Evolutionary conservation across 2,329 filamentous ascomycete genomes (phyloP), one percentile per base, ranked within the genome.

Genomic region (Bipolaris victoriae): DNA sequence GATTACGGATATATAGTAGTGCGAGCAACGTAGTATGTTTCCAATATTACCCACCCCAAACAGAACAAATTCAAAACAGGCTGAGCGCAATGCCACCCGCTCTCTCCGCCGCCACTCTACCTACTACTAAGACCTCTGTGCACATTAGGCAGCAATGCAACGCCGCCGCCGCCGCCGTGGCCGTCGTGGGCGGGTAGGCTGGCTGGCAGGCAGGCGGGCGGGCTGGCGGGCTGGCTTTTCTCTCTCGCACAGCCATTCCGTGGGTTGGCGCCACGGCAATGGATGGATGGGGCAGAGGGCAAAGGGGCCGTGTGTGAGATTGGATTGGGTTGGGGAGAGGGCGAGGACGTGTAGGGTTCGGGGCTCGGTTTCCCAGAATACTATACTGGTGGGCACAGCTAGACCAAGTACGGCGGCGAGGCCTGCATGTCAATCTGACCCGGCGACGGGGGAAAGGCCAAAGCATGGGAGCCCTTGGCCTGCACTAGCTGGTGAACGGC

Each of bases 381-480:
- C 63, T 61, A 64, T 62, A 63, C 63, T 58, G 59, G 58, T 56
- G 57, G 52, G 60, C 56, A 63, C 10, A 3, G 10, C 29, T 31
- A 62, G 57, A 58, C 54, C 35, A 9, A 43, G 53, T 46, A 52
- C 54, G 45, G 53, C 49, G 51, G 52, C 59, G 61, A 67, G 65
- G 62, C 62, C 49, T 51, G 54, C 55, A 64, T 64, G 66, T 61
- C 64, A 60, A 56, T 63, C 53, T 58, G 69, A 67, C 67, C 69
- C 70, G 63, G 67, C 58, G 63, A 66, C 54, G 62, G 66, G 71
- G 71, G 64, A 63, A 39, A 64, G 66, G 64, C 35, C 15, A 43
- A 55, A 57, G 55, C 63, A 65, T 60, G 63, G 65, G 65, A 55
- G 54, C 58, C 54, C 53, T 56, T 62, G 64, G 64, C 59, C 61